Conservation (phyloP, 768 basidiomycete species). For the Lanmaoa rubissima region DNA sequence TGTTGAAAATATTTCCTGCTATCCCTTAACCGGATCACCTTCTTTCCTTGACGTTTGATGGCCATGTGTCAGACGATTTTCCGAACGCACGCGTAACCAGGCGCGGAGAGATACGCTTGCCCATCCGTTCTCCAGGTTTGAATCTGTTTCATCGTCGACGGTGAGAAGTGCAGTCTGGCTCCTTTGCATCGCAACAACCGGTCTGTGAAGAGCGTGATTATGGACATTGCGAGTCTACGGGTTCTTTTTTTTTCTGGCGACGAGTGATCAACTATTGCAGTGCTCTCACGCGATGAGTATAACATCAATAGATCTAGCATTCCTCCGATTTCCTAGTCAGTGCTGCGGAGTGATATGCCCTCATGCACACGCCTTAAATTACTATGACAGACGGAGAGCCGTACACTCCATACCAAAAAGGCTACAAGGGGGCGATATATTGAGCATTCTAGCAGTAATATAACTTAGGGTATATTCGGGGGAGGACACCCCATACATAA, state of each 20-base stretch:
- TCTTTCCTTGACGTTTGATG: constrained; percentile 26
- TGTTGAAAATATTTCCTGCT: constrained; percentile 20
- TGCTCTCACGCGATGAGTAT: constrained; percentile 4
- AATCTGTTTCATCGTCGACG: constrained; percentile 29
- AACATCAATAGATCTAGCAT: background rate
- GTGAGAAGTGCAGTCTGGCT: background rate
- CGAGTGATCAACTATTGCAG: background rate
- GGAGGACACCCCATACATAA: constrained; percentile 14
- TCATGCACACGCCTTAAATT: background rate
- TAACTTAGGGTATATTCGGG: constrained; percentile 13
- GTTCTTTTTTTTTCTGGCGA: background rate
- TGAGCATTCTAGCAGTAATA: constrained; percentile 8
- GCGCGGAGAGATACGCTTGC: constrained; percentile 16
- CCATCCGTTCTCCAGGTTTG: background rate
- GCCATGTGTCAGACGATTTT: constrained; percentile 23
- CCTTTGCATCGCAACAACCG: constrained; percentile 15
- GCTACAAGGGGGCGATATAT: constrained; percentile 22
- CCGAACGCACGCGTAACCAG: constrained; percentile 20
- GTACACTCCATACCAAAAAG: background rate
- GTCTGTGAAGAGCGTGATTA: background rate
- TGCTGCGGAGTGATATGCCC: background rate
- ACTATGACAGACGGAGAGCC: background rate
- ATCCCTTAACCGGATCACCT: constrained; percentile 4
- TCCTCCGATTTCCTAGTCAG: background rate
- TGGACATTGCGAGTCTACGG: background rate